These are phyloP conservation scores for Beverwykella pulmonaria DNA, from an alignment of 495 filamentous ascomycete genomes.

Conservation along the genomic window DNA sequence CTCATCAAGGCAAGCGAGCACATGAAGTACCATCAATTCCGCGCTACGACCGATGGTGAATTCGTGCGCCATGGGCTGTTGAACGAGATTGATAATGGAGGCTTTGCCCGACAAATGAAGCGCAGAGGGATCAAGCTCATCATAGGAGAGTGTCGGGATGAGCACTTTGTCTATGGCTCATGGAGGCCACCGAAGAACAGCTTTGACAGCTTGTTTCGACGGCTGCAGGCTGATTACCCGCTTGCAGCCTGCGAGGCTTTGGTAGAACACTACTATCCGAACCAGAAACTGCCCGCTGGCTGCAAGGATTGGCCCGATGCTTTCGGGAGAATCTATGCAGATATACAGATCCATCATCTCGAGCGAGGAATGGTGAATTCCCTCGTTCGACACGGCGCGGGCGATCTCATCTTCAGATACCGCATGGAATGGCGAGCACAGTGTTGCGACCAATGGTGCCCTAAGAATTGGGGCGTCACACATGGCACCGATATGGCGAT, in stretches of 20 bases:
- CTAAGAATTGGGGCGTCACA: conserved; percentile 59
- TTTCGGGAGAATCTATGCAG: conserved; percentile 60
- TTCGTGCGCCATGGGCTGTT: conserved; percentile 56
- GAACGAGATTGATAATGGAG: conserved; percentile 52
- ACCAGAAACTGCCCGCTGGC: conserved; percentile 37
- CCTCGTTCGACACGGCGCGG: conserved; percentile 39
- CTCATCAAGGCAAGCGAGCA: conserved; percentile 50
- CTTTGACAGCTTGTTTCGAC: conserved; percentile 43
- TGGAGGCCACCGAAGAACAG: conserved; percentile 47
- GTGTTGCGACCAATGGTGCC: conserved; percentile 49
- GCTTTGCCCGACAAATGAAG: conserved; percentile 50
- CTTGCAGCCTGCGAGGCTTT: conserved; percentile 49
- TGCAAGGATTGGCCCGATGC: conserved; percentile 55
- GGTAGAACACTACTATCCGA: conserved; percentile 52
- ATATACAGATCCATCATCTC: conserved; percentile 56
- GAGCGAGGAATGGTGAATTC: conserved; percentile 43
- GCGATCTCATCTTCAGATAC: conserved; percentile 51
- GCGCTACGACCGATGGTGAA: conserved; percentile 53
- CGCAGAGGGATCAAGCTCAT: conserved; percentile 54
- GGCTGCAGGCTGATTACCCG: conserved; percentile 60
- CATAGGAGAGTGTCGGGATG: conserved; percentile 59
- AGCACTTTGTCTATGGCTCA: conserved; percentile 55
- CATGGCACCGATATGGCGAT: conserved; percentile 59
- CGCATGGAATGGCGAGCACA: conserved; percentile 55
- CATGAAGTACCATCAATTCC: conserved; percentile 56